phyloP scores from a whole-genome alignment of 1,139 yeast genomes.

The Pneumocystis murina region DNA sequence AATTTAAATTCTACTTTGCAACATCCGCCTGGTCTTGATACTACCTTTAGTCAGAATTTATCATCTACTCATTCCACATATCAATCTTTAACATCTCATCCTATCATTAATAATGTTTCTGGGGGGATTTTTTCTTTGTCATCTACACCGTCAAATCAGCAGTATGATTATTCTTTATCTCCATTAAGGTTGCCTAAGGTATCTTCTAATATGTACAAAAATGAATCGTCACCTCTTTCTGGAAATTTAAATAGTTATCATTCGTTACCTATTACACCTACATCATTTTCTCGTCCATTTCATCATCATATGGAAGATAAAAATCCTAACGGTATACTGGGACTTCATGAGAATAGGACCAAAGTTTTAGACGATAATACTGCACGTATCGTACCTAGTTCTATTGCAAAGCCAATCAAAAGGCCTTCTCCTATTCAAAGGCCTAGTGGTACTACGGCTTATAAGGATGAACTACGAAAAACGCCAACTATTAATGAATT shows the following conservation, averaged over 20 bases:
- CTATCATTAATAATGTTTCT: not conserved
- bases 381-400: not conserved
- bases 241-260: slow-evolving; percentile 5
- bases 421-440: slow-evolving; percentile 17
- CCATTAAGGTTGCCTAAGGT: not conserved
- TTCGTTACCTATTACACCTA: slow-evolving; percentile 1
- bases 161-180: not conserved
- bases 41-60: not conserved
- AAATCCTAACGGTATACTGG: not conserved
- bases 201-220: not conserved
- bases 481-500: slow-evolving; percentile 4
- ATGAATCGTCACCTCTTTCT: not conserved
- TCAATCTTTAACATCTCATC: not conserved
- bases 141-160: not conserved
- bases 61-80: not conserved
- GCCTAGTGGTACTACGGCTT: slow-evolving; percentile 8
- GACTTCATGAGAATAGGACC: slow-evolving; percentile 5
- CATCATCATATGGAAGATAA: not conserved
- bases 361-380: slow-evolving; percentile 4
- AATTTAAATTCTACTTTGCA: not conserved
- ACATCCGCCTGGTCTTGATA: not conserved
- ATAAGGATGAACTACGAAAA: slow-evolving; percentile 7
- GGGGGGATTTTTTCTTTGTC: not conserved
- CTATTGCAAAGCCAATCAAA: slow-evolving; percentile 9
- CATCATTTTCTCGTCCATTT: slow-evolving; percentile 1